Evolutionary conservation across 1,284 basidiomycete species (phyloP).

Genomic region (Cryptococcus amylolentus): DNA sequence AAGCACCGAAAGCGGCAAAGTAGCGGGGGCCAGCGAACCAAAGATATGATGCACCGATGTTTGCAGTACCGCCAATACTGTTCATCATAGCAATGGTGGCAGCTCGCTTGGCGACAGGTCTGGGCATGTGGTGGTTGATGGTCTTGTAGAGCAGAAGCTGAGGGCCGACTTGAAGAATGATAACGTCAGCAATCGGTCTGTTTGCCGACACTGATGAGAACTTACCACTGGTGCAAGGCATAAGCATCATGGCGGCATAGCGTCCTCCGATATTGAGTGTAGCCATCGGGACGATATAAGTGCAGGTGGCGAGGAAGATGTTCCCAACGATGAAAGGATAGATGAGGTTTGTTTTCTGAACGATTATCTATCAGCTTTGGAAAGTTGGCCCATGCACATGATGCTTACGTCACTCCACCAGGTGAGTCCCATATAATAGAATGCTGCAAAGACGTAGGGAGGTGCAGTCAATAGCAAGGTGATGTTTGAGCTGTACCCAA

Average conservation of each 20-base stretch:
- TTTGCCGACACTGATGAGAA: neutral
- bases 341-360: conserved; percentile 14
- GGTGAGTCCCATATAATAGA: conserved; percentile 22
- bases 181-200: neutral
- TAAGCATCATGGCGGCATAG: conserved; percentile 41
- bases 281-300: conserved; percentile 32
- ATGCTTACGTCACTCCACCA: conserved; percentile 27
- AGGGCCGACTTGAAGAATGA: conserved; percentile 21
- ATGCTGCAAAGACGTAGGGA: conserved; percentile 38
- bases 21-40: conserved; percentile 16
- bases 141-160: conserved; percentile 38
- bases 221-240: conserved; percentile 24
- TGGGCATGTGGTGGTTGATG: conserved; percentile 31
- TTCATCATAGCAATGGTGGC: conserved; percentile 33
- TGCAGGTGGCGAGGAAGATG: conserved; percentile 19
- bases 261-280: conserved; percentile 32
- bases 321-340: conserved; percentile 25
- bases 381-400: too few relatives aligned
- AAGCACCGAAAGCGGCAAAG: conserved; percentile 21
- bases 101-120: conserved; percentile 33
- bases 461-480: conserved; percentile 47
- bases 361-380: too few relatives aligned
- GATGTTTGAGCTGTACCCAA: conserved; percentile 42
- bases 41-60: conserved; percentile 23
- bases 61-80: conserved; percentile 30